Percentiles rank a stretch among this genome's conserved stretches.
Conservation (phyloP, 352 stramenopile species). For the Phytopythium vexans region DNA sequence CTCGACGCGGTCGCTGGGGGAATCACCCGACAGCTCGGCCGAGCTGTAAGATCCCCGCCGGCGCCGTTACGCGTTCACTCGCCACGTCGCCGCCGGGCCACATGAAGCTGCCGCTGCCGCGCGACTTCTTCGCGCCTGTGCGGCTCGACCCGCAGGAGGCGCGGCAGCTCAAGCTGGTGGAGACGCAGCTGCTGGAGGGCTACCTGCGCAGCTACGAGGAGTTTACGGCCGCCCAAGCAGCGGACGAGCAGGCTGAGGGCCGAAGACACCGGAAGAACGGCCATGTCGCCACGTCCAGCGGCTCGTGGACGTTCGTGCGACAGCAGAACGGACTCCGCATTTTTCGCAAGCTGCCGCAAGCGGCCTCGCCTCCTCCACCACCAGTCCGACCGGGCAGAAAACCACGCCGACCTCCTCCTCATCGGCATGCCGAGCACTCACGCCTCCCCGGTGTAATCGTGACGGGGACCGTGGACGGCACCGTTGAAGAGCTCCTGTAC, state of each 20-base stretch:
- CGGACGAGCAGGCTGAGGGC: slow-evolving; percentile 3
- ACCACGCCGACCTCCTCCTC: background rate
- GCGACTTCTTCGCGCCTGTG: slow-evolving; percentile 51
- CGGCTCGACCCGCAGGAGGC: slow-evolving; percentile 32
- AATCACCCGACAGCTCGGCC: no score
- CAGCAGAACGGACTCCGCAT: slow-evolving; percentile 49
- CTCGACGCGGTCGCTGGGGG: no score
- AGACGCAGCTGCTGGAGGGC: slow-evolving; percentile 39
- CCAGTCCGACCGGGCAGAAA: background rate
- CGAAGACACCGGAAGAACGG: slow-evolving; percentile 14
- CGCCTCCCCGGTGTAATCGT: slow-evolving; percentile 30
- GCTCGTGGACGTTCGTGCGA: slow-evolving; percentile 42
- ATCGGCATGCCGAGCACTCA: slow-evolving; percentile 9
- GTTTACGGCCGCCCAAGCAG: slow-evolving; percentile 11
- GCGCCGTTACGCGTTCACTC: no score
- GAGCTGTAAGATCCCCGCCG: no score
- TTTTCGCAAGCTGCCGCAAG: slow-evolving; percentile 29
- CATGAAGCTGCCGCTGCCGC: slow-evolving; percentile 45
- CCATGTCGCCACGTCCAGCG: slow-evolving; percentile 3
- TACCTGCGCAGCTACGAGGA: slow-evolving; percentile 58
- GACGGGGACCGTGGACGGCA: slow-evolving; percentile 33
- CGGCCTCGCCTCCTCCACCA: slow-evolving; percentile 2
- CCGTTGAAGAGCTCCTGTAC: slow-evolving; percentile 43
- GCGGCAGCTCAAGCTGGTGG: slow-evolving; percentile 39
- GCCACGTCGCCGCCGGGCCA: no score